A percentile compares a stretch with the other conserved stretches of the same genome.
phyloP scores from a whole-genome alignment of 192 early-diverging fungal genomes.

The Backusella tuberculispora region DNA sequence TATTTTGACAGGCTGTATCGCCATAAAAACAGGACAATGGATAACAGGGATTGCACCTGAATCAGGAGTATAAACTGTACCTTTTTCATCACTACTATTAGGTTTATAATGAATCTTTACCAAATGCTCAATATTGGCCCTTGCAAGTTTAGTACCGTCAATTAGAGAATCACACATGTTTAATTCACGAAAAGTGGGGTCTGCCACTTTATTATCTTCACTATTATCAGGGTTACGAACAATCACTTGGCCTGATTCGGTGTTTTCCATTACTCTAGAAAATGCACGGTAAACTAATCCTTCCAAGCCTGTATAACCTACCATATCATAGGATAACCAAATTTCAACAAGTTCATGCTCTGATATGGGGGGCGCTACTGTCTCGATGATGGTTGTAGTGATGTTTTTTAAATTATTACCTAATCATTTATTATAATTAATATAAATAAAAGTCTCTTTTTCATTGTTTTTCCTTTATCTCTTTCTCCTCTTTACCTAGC shows the following conservation, averaged over 20 bases:
- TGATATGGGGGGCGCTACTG: constrained; percentile 61
- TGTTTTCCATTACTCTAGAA: constrained; percentile 61
- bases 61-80: constrained; percentile 27
- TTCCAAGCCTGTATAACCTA: constrained; percentile 59
- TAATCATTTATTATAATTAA: constrained; percentile 13
- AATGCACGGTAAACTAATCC: constrained; percentile 57
- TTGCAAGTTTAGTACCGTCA: constrained; percentile 58
- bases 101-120: constrained; percentile 52
- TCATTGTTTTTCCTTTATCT: background rate
- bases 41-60: constrained; percentile 42
- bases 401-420: constrained; percentile 54
- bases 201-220: constrained; percentile 26
- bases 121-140: constrained; percentile 62
- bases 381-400: constrained; percentile 55
- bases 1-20: constrained; percentile 54
- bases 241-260: constrained; percentile 60
- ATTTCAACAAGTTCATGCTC: constrained; percentile 65
- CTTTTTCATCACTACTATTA: constrained; percentile 26
- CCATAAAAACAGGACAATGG: constrained; percentile 62
- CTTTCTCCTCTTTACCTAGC: constrained; percentile 41
- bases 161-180: constrained; percentile 61
- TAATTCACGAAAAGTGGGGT: constrained; percentile 45
- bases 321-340: constrained; percentile 61
- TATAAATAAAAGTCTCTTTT: background rate
- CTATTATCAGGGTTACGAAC: constrained; percentile 49